Percentiles rank a stretch among this genome's conserved stretches.
phyloP scores from a whole-genome alignment of 352 stramenopile genomes.

The Blastocystis sp. region DNA sequence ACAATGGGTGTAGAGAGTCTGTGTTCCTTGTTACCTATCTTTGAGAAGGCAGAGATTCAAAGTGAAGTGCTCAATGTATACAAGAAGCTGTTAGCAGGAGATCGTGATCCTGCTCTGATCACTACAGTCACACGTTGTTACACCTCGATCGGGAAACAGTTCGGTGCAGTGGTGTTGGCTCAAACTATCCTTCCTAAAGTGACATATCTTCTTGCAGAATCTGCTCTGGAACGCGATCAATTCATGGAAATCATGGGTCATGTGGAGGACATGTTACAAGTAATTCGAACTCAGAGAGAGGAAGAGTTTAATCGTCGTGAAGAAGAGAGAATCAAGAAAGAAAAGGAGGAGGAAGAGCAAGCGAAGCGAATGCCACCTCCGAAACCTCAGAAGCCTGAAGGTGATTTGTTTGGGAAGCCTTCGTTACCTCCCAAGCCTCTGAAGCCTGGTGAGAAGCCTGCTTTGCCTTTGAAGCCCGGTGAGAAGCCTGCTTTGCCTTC shows the following conservation, averaged over 20 bases:
- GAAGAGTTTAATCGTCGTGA: constrained; percentile 34
- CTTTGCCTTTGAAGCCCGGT: not conserved
- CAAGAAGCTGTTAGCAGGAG: constrained; percentile 44
- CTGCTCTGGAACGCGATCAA: constrained; percentile 11
- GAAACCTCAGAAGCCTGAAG: constrained; percentile 6
- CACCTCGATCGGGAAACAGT: constrained; percentile 9
- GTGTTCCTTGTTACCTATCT: not conserved
- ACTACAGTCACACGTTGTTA: constrained; percentile 37
- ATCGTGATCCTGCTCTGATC: constrained; percentile 52
- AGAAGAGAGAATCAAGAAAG: constrained; percentile 36
- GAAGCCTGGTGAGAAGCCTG: constrained; percentile 16
- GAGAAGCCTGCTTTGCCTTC: no score
- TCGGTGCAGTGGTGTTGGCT: constrained; percentile 25
- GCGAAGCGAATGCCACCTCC: not conserved
- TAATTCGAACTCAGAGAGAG: constrained; percentile 12
- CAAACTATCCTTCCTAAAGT: constrained; percentile 65
- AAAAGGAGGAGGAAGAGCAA: constrained; percentile 19
- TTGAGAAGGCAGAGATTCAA: constrained; percentile 25
- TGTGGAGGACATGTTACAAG: constrained; percentile 48
- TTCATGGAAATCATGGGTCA: constrained; percentile 20
- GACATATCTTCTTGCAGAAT: constrained; percentile 52
- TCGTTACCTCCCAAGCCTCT: constrained; percentile 12
- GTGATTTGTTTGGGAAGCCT: constrained; percentile 11
- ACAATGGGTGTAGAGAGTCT: constrained; percentile 3
- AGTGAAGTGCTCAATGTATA: constrained; percentile 41